Evolutionary conservation across 805 yeast genomes (phyloP).

Genomic region (Aciculoconidium aculeatum): DNA sequence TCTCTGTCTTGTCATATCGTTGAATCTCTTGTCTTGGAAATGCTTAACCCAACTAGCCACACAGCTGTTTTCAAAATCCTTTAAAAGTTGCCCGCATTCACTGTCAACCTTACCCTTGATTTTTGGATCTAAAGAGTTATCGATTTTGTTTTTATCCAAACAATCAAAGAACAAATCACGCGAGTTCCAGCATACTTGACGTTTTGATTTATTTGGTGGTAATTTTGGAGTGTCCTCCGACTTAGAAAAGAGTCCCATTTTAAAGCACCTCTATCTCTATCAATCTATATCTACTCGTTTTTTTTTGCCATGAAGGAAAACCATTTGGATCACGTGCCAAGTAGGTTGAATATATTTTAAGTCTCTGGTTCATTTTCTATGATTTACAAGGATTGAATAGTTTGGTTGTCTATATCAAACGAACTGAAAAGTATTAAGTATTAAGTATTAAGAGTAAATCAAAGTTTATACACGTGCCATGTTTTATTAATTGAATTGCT

Average conservation of each 20-base stretch:
- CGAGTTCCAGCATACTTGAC: constrained; percentile 85
- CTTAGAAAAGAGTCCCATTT: constrained; percentile 49
- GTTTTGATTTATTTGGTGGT: constrained; percentile 58
- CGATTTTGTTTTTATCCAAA: constrained; percentile 59
- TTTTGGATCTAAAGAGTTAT: constrained; percentile 60
- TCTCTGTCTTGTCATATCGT: constrained; percentile 63
- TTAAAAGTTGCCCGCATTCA: constrained; percentile 53
- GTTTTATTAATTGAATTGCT: too few relatives aligned
- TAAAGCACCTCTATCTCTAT: too few relatives aligned
- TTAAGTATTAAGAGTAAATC: too few relatives aligned
- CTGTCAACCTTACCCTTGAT: constrained; percentile 41
- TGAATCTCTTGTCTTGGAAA: constrained; percentile 84
- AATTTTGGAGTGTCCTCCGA: constrained; percentile 24
- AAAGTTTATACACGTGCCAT: too few relatives aligned
- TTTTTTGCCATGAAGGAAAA: too few relatives aligned
- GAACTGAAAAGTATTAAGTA: too few relatives aligned
- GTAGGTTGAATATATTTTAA: too few relatives aligned
- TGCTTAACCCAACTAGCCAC: constrained; percentile 83
- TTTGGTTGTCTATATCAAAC: too few relatives aligned
- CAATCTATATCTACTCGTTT: too few relatives aligned
- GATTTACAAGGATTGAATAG: too few relatives aligned
- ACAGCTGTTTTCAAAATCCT: constrained; percentile 67
- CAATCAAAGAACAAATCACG: constrained; percentile 77
- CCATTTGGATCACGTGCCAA: too few relatives aligned
- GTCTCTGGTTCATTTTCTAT: too few relatives aligned